phyloP scores from a whole-genome alignment of 139 green algal genomes.

The Micractinium conductrix region DNA sequence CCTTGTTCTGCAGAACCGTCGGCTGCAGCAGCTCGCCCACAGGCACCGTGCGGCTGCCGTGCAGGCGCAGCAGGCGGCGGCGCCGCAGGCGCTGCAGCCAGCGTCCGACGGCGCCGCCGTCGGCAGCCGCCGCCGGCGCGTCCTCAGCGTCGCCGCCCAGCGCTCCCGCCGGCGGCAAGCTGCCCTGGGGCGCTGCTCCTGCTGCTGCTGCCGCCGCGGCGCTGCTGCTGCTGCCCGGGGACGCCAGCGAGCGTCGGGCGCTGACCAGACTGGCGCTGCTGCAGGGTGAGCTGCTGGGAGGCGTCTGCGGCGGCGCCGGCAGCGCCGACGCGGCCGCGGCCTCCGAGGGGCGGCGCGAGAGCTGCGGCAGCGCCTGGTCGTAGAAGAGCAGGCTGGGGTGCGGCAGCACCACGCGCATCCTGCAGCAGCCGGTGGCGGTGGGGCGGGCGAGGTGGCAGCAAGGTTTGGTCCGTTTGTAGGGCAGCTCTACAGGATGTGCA shows the following conservation, averaged over 20 bases:
- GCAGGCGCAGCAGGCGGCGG: slow-evolving; percentile 13
- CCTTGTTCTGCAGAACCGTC: slow-evolving; percentile 89
- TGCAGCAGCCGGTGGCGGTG: not conserved
- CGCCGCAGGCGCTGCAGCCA: slow-evolving; percentile 7
- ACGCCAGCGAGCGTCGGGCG: not conserved
- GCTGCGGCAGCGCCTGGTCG: slow-evolving; percentile 17
- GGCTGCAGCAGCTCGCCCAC: slow-evolving; percentile 2
- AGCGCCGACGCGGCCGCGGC: not conserved
- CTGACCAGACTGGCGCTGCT: not conserved
- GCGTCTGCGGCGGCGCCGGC: not conserved
- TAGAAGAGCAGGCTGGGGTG: slow-evolving; percentile 34
- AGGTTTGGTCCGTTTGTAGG: too few relatives aligned
- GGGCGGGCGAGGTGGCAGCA: not conserved
- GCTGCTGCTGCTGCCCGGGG: not conserved
- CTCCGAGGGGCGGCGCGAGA: not conserved
- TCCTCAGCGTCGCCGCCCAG: not conserved
- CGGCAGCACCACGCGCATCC: slow-evolving; percentile 43
- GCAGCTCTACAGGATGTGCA: not conserved
- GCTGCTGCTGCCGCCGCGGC: not conserved
- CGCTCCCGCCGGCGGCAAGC: not conserved
- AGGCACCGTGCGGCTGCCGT: slow-evolving; percentile 11
- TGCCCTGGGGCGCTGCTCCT: not conserved
- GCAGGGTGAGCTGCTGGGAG: not conserved
- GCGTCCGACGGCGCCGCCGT: not conserved
- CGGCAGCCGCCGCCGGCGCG: not conserved